Conservation (phyloP, 116 monocot species). For the Trichopus zeylanicus region DNA sequence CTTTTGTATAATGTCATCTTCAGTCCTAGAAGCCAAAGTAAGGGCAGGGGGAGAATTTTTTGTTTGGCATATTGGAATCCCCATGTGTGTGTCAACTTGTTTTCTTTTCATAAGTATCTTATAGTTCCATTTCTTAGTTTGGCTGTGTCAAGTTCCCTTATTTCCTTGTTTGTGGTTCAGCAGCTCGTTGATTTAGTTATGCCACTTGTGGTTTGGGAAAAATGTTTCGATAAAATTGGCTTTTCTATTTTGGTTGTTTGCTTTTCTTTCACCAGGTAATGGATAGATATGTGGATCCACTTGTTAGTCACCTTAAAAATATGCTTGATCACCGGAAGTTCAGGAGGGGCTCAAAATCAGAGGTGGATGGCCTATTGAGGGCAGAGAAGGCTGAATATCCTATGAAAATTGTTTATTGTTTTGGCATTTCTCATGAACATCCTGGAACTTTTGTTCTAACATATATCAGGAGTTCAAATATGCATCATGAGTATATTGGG, state of each 20-base stretch:
- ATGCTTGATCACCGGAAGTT: slow-evolving; percentile 91
- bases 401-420: slow-evolving; percentile 77
- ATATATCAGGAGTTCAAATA: slow-evolving; percentile 77
- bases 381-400: slow-evolving; percentile 81
- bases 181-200: too few relatives aligned
- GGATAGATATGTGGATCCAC: slow-evolving; percentile 93
- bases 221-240: neutral
- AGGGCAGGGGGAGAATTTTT: too few relatives aligned
- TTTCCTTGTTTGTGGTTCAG: too few relatives aligned
- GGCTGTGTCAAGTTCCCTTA: too few relatives aligned
- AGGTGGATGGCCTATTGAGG: slow-evolving; percentile 59
- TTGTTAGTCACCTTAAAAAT: slow-evolving; percentile 69
- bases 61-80: too few relatives aligned
- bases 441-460: slow-evolving; percentile 89
- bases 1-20: too few relatives aligned
- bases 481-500: slow-evolving; percentile 89
- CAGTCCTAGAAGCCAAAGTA: too few relatives aligned
- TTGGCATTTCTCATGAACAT: slow-evolving; percentile 87
- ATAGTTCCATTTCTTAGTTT: too few relatives aligned
- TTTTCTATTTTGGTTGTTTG: neutral
- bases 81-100: too few relatives aligned
- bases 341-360: slow-evolving; percentile 47
- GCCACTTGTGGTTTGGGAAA: too few relatives aligned
- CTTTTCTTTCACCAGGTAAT: slow-evolving; percentile 48
- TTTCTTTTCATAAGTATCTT: too few relatives aligned